These are phyloP conservation scores for Nepenthes alata DNA, from an alignment of 179 eudicot genomes.

Conservation along the genomic window DNA sequence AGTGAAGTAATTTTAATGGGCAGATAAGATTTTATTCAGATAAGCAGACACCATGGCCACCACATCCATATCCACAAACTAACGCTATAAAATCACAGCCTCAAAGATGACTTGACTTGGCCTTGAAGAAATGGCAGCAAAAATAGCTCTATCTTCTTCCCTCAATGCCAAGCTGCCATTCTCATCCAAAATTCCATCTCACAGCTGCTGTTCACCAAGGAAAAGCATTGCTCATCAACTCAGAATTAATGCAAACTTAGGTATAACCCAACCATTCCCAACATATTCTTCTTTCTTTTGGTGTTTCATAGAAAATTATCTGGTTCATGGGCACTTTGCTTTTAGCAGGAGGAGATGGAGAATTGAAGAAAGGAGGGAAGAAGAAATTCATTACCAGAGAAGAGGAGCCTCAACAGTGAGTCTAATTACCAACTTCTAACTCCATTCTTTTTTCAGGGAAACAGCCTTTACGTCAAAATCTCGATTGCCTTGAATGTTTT, in stretches of 20 bases:
- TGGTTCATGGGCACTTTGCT: neutral
- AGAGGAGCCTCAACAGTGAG: slow-evolving; percentile 90
- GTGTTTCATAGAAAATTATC: neutral
- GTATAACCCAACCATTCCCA: slow-evolving; percentile 12
- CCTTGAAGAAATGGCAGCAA: slow-evolving; percentile 1
- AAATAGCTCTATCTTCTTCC: slow-evolving; percentile 8
- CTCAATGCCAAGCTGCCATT: slow-evolving; percentile 4
- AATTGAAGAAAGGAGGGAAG: slow-evolving; percentile 51
- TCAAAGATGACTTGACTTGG: neutral
- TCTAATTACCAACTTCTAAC: neutral
- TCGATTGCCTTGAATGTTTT: neutral
- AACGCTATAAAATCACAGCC: neutral
- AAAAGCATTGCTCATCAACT: neutral
- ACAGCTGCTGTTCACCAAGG: neutral
- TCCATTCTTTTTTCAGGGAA: neutral
- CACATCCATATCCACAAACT: neutral
- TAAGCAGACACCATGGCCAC: neutral
- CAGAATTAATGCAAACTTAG: slow-evolving; percentile 58
- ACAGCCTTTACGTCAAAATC: neutral
- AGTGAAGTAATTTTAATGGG: neutral
- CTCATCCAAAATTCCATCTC: neutral
- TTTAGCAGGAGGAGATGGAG: slow-evolving; percentile 50
- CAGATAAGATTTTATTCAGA: neutral
- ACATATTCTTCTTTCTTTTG: neutral
- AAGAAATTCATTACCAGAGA: slow-evolving; percentile 88